Base-by-base conservation (phyloP, 2,329 filamentous ascomycete genomes). In the Botryotinia globosa region DNA sequence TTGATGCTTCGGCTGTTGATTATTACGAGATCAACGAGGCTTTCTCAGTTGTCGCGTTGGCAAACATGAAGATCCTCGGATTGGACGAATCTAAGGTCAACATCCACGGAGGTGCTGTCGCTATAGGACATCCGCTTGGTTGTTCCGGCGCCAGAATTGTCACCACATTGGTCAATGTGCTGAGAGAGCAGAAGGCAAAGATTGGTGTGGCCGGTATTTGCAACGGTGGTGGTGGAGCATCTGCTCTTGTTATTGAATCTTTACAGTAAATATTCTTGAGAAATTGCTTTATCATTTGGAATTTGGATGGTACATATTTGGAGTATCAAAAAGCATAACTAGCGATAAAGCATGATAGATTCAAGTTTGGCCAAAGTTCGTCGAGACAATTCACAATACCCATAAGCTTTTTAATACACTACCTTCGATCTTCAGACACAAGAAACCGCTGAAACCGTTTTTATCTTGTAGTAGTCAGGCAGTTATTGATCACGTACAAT, bases 11-110 rank as follows among this genome's bases (percentile, higher is more conserved):
- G 76, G 87, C 93, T 74, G 87, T 99, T 73, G 95, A 98, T 80
- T 96, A 90, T 78, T 99, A 96, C 83, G 96, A 99, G 87, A 98
- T 99, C 87, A 99, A 99, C 87, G 96, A 99, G 87, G 96, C 96
- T 59, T 99, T 99, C 87, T 96, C 93, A 75, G 96, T 97, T 67
- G 96, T 99, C 76, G 94, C 96, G 56, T 88, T 99, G 69, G 94
- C 96, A 77, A 99, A 99, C 87, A 90, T 97, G 85, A 97, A 99
- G 89, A 83, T 98, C 72, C 90, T 99, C 58, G 87, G 87, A 75
- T 85, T 99, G 73, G 86, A 87, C 76, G 88, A 92, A 77, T 92
- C 94, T 74, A 97, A 94, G 85, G 94, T 99, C 81, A 99, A 99
- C 85, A 86, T 98, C 72, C 95, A 94, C 80, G 96, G 96, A 80